Conservation (phyloP, 768 basidiomycete species). For the Boletus subparvulus region DNA sequence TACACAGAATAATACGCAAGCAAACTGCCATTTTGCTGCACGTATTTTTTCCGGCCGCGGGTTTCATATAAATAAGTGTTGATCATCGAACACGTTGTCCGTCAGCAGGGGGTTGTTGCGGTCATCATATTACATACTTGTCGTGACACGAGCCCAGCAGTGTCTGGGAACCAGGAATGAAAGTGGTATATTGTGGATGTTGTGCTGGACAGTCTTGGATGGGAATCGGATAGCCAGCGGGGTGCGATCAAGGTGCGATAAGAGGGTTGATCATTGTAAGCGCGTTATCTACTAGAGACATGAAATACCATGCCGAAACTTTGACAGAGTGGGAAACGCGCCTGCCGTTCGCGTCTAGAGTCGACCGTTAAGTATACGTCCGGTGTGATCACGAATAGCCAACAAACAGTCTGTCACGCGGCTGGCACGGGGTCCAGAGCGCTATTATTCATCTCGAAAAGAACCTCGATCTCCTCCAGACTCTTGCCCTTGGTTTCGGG, state of each 20-base stretch:
- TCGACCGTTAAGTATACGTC: neutral
- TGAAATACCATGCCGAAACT: neutral
- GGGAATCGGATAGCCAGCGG: neutral
- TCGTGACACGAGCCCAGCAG: neutral
- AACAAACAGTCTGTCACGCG: neutral
- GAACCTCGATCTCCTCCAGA: slow-evolving; percentile 42
- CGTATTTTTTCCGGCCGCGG: neutral
- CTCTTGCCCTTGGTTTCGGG: slow-evolving; percentile 47
- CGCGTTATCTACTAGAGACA: neutral
- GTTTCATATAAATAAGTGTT: neutral
- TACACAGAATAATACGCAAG: neutral
- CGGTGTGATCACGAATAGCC: neutral
- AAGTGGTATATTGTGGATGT: neutral
- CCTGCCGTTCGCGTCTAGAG: neutral
- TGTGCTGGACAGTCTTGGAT: neutral
- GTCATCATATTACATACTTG: neutral
- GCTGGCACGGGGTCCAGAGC: neutral
- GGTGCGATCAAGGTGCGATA: too few species aligned
- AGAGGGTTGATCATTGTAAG: neutral
- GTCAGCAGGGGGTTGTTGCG: neutral
- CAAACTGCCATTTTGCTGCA: neutral
- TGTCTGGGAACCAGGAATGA: neutral
- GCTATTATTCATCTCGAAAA: slow-evolving; percentile 31
- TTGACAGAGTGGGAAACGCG: neutral
- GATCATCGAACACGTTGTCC: slow-evolving; percentile 12